Evolutionary conservation across 1,284 basidiomycete genomes (phyloP), one percentile per base, ranked within the genome.

Genomic region (Trichosporon asahii): DNA sequence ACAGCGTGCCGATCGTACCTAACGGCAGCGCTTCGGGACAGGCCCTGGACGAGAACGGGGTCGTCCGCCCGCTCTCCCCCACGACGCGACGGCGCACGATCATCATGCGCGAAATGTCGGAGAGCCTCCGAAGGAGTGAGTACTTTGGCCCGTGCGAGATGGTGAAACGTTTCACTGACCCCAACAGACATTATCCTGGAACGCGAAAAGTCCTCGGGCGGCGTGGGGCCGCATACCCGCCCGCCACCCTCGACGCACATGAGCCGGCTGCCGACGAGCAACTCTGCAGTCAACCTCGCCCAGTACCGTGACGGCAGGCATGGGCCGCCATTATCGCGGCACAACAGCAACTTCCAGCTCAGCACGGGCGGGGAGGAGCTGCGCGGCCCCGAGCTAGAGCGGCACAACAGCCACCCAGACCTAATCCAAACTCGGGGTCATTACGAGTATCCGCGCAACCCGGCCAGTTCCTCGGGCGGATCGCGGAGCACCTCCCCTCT

Each of bases 51-150:
- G 73, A 75, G 57, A 65, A 72, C 61, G 78, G 77, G 2, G 72
- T 78, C 9, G 76, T 76, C 2, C 72, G 76, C 57, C 80, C 81
- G 1, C 72, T 78, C 65, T 77, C 77, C 3, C 80, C 81, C 8
- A 80, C 79, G 1, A 77, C 79, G 1, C 73, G 76, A 23, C 74
- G 81, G 35, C 74, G 81, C 21, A 73, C 72, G 11, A 82, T 82
- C 53, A 82, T 82, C 68, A 78, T 79, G 74, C 72, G 79, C 64
- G 81, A 82, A 66, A 81, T 82, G 80, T 80, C 78, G 25, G 80
- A 80, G 74, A 80, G 79, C 15, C 70, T 82, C 21, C 66, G 81
- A 14, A 70, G 74, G 63, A 82, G 80, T 82, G 69, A 78, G 80
- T 78, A 15, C 40, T 21, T 21, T 25, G 44, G 18, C 25, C 25